Base-by-base conservation (phyloP, 306 rosid genomes). In the Prunus salicina region DNA sequence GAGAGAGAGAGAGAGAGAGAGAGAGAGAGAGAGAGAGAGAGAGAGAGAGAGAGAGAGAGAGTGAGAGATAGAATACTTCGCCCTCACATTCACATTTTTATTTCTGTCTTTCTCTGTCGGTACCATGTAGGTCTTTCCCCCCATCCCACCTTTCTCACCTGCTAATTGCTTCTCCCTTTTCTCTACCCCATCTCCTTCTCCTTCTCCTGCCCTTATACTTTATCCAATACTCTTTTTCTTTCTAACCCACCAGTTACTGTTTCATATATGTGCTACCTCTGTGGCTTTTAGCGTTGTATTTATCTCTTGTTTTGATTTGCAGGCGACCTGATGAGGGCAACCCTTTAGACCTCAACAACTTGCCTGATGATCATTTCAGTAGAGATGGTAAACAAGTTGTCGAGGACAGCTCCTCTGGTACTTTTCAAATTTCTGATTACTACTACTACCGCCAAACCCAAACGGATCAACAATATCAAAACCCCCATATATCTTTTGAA, bases 311-410 rank as follows among this genome's bases (percentile, higher is more conserved):
- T 81, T 74, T 64, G 16, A 67, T 78, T 79, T 69, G 49, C 96
- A 95, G 99, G 99, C 81, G 93, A 84, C 91, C 96, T 45, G 88
- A 79, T 24, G 70, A 84, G 52, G 88, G 84, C 47, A 91, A 87
- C 78, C 93, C 98, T 5, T 86, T 93, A 74, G 98, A 93, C 85
- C 98, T 93, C 84, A 93, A 91, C 87, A 93, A 89, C 81, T 88
- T 93, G 76, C 98, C 98, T 6, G 97, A 89, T 73, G 98, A 93
- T 25, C 87, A 80, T 83, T 81, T 67, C 50, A 76, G 87, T 77
- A 85, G 81, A 64, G 87, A 84, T 74, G 90, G 91, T 53, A 88
- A 91, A 81, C 98, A 89, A 66, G 64, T 75, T 72, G 64, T 82
- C 55, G 87, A 91, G 52, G 73, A 60, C 63, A 71, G 68, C 81